Conservation (phyloP, 139 green algal species). For the Microglena sp. region DNA sequence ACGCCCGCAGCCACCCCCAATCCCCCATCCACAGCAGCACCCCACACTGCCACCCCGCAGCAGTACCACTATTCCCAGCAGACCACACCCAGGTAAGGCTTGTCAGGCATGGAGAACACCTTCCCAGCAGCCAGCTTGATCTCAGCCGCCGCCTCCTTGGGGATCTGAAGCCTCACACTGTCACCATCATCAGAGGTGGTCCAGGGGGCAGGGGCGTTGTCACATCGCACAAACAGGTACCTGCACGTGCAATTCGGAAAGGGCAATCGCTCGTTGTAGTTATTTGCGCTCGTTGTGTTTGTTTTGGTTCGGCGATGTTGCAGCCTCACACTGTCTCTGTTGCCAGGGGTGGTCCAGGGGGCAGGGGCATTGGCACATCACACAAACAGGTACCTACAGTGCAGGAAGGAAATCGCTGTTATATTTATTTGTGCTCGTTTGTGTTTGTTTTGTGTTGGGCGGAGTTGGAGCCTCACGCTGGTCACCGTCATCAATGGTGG, state of each 20-base stretch:
- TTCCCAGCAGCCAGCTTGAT: constrained; percentile 52
- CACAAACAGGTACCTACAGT: constrained; percentile 86
- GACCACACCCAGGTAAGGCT: constrained; percentile 26
- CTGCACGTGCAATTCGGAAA: too few species aligned
- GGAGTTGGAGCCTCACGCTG: constrained; percentile 13
- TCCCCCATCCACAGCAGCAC: neutral
- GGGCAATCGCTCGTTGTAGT: too few species aligned
- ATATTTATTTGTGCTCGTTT: too few species aligned
- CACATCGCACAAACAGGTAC: constrained; percentile 89
- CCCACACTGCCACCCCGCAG: neutral
- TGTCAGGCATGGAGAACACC: constrained; percentile 48
- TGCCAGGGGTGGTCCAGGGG: constrained; percentile 61
- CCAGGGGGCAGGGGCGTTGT: constrained; percentile 91
- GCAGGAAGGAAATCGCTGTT: too few species aligned
- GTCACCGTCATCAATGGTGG: constrained; percentile 24
- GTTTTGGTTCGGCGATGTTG: too few species aligned
- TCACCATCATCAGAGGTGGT: constrained; percentile 29
- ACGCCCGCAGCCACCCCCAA: neutral
- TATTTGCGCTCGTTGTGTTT: too few species aligned
- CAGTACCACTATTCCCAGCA: neutral
- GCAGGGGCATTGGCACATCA: constrained; percentile 88
- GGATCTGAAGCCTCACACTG: constrained; percentile 28
- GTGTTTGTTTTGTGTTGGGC: too few species aligned
- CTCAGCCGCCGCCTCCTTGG: constrained; percentile 48
- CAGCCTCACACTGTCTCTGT: constrained; percentile 11